Percentiles rank a stretch among this genome's conserved stretches.
Conservation (phyloP, 768 basidiomycete genomes). For the Termitomyces sp. region DNA sequence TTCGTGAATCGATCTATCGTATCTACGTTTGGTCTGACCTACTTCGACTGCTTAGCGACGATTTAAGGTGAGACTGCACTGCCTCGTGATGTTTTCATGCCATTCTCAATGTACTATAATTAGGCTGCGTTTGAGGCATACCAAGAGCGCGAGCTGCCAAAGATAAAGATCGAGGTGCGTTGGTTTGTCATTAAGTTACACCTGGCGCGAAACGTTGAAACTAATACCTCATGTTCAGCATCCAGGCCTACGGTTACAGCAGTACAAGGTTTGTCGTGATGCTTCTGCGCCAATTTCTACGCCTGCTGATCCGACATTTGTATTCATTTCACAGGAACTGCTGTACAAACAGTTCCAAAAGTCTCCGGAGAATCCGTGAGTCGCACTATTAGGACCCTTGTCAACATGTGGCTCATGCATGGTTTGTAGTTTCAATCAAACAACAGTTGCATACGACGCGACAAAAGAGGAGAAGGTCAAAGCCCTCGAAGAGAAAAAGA, state of each 20-base stretch:
- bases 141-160: constrained; percentile 81
- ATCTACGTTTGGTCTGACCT: constrained; percentile 4
- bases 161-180: constrained; percentile 66
- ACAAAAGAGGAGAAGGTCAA: constrained; percentile 82
- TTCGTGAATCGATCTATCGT: background rate
- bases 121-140: constrained; percentile 91
- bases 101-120: constrained; percentile 6
- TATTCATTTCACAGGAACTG: constrained; percentile 52
- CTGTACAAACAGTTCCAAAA: constrained; percentile 96
- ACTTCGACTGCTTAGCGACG: constrained; percentile 54
- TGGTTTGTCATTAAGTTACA: background rate
- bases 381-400: background rate
- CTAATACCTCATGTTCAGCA: constrained; percentile 43
- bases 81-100: background rate
- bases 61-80: constrained; percentile 61
- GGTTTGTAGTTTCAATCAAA: constrained; percentile 74
- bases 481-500: constrained; percentile 66
- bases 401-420: background rate
- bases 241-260: constrained; percentile 86
- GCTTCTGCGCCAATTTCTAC: background rate
- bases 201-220: background rate
- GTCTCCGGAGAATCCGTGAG: constrained; percentile 92
- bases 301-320: constrained; percentile 4
- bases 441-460: constrained; percentile 76
- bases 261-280: constrained; percentile 61